Percentiles rank a stretch among this genome's conserved stretches.
Evolutionary conservation across 768 basidiomycete species (phyloP).

Genomic region (Suillus discolor): DNA sequence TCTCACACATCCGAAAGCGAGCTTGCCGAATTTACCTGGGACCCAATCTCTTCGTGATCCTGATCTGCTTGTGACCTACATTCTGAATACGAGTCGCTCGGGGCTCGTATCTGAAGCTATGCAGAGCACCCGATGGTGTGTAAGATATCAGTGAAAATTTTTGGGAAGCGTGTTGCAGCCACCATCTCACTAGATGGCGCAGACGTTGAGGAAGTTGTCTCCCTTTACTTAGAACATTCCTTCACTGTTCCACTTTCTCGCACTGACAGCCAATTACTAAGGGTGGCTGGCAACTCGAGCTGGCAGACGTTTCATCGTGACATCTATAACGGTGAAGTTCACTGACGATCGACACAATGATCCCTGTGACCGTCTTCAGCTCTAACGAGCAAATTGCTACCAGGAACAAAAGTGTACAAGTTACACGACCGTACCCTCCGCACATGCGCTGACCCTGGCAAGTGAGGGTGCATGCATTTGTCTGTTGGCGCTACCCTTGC

Average conservation of each 20-base stretch:
- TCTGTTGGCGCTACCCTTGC: no score
- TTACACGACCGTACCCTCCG: no score
- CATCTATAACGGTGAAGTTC: no score
- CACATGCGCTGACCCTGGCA: no score
- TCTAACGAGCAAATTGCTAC: no score
- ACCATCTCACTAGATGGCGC: background rate
- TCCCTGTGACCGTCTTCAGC: no score
- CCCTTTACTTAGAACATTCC: background rate
- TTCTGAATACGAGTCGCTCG: background rate
- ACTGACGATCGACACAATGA: no score
- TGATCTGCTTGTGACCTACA: background rate
- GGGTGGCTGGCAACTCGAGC: no score
- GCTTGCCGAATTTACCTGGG: background rate
- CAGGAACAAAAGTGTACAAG: no score
- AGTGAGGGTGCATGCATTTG: no score
- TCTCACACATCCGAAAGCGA: background rate
- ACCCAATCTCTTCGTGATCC: background rate
- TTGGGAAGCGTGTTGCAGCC: background rate
- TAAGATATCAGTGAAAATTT: background rate
- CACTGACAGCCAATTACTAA: background rate
- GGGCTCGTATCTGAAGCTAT: background rate
- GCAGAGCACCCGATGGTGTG: background rate
- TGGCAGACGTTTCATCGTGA: no score
- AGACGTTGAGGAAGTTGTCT: background rate
- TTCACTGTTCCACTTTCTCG: background rate